These are phyloP conservation scores for Rhodotorula babjevae DNA, from an alignment of 768 basidiomycete species.

Conservation along the genomic window DNA sequence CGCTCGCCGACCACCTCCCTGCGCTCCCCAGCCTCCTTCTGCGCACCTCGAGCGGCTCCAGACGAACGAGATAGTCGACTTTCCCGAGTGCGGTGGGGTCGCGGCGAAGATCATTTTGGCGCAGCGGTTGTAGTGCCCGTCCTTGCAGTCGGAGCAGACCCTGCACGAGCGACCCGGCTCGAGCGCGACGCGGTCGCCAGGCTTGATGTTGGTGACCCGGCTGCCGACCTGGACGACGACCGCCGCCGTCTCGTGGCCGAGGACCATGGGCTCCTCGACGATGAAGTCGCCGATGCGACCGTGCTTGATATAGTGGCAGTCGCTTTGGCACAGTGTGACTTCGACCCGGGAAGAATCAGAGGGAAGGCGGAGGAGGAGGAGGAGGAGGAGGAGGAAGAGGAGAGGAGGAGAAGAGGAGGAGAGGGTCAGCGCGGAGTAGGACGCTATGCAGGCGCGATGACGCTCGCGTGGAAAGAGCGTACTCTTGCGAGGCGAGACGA, in stretches of 20 bases:
- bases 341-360: no score
- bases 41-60: no score
- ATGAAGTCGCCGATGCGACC: conserved; percentile 71
- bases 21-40: no score
- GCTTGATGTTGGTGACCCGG: conserved; percentile 67
- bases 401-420: no score
- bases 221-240: conserved; percentile 65
- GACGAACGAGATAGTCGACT: no score
- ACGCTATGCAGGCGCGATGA: no score
- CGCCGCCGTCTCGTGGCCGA: conserved; percentile 64
- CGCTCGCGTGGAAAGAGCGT: no score
- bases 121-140: conserved; percentile 55
- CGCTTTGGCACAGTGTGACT: no score
- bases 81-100: conserved; percentile 88
- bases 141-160: conserved; percentile 57
- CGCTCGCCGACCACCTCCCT: no score
- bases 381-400: no score
- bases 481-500: conserved; percentile 84
- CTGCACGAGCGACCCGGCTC: conserved; percentile 69
- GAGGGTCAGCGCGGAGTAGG: no score
- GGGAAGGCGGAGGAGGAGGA: no score
- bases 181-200: conserved; percentile 82
- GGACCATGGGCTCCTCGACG: conserved; percentile 71
- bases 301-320: conserved; percentile 75
- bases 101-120: conserved; percentile 66